Base-by-base conservation (phyloP, 805 yeast species). In the Yamadazyma sp. region DNA sequence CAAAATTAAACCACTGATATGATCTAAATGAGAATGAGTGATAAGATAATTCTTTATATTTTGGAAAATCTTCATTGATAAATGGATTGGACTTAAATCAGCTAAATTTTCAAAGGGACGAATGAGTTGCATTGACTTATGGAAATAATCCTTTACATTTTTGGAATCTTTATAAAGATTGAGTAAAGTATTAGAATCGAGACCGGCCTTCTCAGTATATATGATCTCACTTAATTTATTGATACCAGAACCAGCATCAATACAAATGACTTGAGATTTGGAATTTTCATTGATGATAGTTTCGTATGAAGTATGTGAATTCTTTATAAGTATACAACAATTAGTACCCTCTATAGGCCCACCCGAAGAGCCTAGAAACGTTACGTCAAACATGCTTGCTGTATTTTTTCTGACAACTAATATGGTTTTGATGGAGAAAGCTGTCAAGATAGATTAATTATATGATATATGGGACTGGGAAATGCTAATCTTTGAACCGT, bases 1-100 rank as follows among this genome's bases (percentile, higher is more conserved):
- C 34, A 88, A 59, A 0, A 81, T 76, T 31, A 88, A 52, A 0
- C 82, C 85, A 7, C 73, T 53, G 10, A 86, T 67, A 54, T 88
- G 97, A 55, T 88, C 97, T 33, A 88, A 52, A 57, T 88, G 97
- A 0, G 91, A 76, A 56, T 88, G 97, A 1, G 96, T 76, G 18
- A 88, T 71, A 31, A 81, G 61, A 43, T 71, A 76, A 21, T 62
- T 62, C 6, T 60, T 51, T 2, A 80, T 52, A 16, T 38, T 29
- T n/a, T 48, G 43, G 32, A 44, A 52, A 5, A 44, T 27, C 27
- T 35, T 22, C 25, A 35, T 34, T 31, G 50, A 30, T 9, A 21
- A 24, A 12, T 28, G 12, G 14, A 37, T 32, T 9, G 48, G 48
- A 36, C 23, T 31, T 5, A n/a, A 23, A 14, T 27, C 16, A 15